Evolutionary conservation across 2,329 filamentous ascomycete genomes (phyloP), one percentile per base, ranked within the genome.

Genomic region (Metarhizium anisopliae): DNA sequence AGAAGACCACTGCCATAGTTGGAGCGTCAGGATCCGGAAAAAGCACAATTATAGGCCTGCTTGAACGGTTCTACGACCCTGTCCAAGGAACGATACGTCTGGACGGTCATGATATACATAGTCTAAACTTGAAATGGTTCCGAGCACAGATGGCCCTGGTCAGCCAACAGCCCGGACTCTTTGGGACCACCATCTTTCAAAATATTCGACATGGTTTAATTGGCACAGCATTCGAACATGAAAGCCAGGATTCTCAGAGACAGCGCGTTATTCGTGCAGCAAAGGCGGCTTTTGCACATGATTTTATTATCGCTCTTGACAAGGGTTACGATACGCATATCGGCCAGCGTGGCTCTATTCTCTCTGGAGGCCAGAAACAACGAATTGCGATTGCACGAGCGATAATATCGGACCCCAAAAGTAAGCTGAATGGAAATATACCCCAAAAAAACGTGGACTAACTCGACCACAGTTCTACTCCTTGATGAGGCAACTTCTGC

Each of bases 401-500:
- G 11, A 18, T 60, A 14, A 83, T 96, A 64, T 96, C 96, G 70
- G 82, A 95, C 59, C 93, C 93, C 0, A 90, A 95, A 25, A 25
- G 25, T 25, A 25, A 4, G 25, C 4, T 25, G 3, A 25, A 25
- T 25, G 3, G 3, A 25, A 4, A 25, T 25, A 25, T 4, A 25
- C 25, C 25, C 25, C 25, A 4, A 25, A 25, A 25, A 25, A 4
- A 25, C 4, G 25, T 25, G 25, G 25, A 25, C 25, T 25, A 25
- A 25, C 25, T 25, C 25, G 25, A 25, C 25, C 25, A 4, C 1
- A 70, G 95, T 96, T 59, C 77, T 96, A 35, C 93, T 96, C 56
- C 81, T 96, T 1, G 92, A 96, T 67, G 93, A 96, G 77, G 87
- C 92, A 14, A 96, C 92, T 0, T 94, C 89, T 8, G 92, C 92